Evolutionary conservation across 805 yeast species (phyloP), one percentile per base, ranked within the genome.

Genomic region (Saturnispora quitensis): DNA sequence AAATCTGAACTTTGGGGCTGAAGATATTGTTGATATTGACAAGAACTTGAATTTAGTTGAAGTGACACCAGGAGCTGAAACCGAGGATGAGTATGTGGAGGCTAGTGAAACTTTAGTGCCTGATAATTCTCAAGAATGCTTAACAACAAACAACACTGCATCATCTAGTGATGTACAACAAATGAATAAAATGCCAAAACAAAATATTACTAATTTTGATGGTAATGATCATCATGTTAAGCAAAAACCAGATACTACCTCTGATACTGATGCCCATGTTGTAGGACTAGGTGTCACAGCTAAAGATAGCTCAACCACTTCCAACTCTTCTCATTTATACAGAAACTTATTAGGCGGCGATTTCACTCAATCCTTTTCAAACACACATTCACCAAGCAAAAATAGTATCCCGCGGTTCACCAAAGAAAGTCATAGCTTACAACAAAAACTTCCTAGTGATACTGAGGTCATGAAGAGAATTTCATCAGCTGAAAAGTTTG

Each of bases 31-130:
- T 40, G 44, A 40, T 40, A 22, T 40, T 17, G 22, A n/a, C 17
- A 22, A 22, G 18, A 22, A 40, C 22, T 13, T 40, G 27, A n/a
- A 24, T 43, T 25, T 2, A n/a, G 33, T 10, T 27, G 45, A 43
- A 27, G 35, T n/a, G 15, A 43, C 45, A 7, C 45, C 45, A 15
- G 45, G 45, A 15, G 35, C 45, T 8, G 45, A 43, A n/a, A 43
- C 51, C 2, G 53, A 50, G 12, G 53, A 53, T 9, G 45, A 47
- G 22, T 53, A 46, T 34, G 51, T 40, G 12, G 53, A 50, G 35
- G 53, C 53, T 6, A 48, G 45, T 22, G 56, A 50, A 40, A 35
- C 17, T 6, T 8, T 50, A 25, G 20, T 20, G 15, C n/a, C 42
- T 8, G 22, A 38, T 38, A 18, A 18, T 8, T 38, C 42, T 10